Base-by-base conservation (phyloP, 2,329 filamentous ascomycete species). In the Aaosphaeria arxii region DNA sequence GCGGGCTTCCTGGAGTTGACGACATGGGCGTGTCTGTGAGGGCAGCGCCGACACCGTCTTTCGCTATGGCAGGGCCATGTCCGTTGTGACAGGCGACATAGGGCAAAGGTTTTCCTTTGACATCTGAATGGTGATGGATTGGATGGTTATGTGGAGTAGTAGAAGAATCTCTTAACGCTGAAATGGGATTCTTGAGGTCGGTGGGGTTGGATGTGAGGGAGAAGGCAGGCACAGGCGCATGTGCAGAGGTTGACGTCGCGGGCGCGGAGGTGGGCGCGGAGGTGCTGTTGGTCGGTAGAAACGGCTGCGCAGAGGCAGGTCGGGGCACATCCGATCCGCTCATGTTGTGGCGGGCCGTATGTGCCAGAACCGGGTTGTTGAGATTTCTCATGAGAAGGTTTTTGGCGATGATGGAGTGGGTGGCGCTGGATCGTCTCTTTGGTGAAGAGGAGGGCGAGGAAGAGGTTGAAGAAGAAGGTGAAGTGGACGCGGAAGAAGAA, bases 11-110 rank as follows among this genome's bases (percentile, higher is more conserved):
- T 30, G 84, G 83, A 45, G 80, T 80, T 54, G 83, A 85, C 49
- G 82, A 79, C 62, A 75, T 65, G 51, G 84, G 84, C 52, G 84
- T 87, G 68, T 87, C 84, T 57, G 78, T 82, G 66, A 84, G 63
- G 33, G 81, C 78, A 45, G 63, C 66, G 50, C 80, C 79, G 58
- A 80, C 73, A 59, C 76, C 76, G 62, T 74, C 57, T 42, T 63
- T 66, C 35, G 50, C 46, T 7, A 58, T 52, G 5, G 52, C 43
- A 43, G 53, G 55, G 33, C 53, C 52, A 43, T 54, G 51, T 42
- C 54, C 54, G 24, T 52, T 40, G 32, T 48, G 52, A 40, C 44
- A 48, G 40, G 43, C 45, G 3, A 52, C 53, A 30, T 49, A 46
- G 13, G 66, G 61, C 40, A 54, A 59, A 7, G 63, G 62, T 52